Conservation (phyloP, 2,329 filamentous ascomycete species). For the Acrodontium crateriforme region DNA sequence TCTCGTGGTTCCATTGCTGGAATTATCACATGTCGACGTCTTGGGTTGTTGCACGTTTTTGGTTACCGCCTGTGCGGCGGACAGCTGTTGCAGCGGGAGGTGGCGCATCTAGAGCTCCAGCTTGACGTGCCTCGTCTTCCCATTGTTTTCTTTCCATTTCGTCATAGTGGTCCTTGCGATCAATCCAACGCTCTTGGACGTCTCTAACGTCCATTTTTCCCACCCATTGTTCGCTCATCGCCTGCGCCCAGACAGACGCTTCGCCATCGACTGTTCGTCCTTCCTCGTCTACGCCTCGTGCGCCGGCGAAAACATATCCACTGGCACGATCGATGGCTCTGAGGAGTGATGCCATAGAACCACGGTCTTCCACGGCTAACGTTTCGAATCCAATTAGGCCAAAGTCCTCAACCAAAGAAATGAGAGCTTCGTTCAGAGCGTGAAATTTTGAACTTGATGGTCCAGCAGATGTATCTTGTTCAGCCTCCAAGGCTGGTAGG, state of each 20-base stretch:
- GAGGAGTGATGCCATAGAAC: slow-evolving; percentile 86
- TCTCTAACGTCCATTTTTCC: slow-evolving; percentile 69
- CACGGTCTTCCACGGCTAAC: slow-evolving; percentile 89
- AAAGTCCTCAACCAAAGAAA: slow-evolving; percentile 78
- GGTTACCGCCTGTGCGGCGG: too few relatives aligned
- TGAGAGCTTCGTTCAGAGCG: slow-evolving; percentile 72
- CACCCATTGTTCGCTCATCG: slow-evolving; percentile 57
- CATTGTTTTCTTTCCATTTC: slow-evolving; percentile 59
- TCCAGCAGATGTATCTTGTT: slow-evolving; percentile 43
- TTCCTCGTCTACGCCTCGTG: slow-evolving; percentile 75
- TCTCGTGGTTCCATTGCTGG: too few relatives aligned
- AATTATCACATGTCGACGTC: too few relatives aligned
- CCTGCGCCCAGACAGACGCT: slow-evolving; percentile 79
- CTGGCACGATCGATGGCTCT: slow-evolving; percentile 81
- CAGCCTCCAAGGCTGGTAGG: slow-evolving; percentile 63
- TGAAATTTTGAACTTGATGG: slow-evolving; percentile 50
- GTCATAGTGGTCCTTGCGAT: slow-evolving; percentile 78
- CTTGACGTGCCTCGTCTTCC: slow-evolving; percentile 53
- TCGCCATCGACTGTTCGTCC: slow-evolving; percentile 19
- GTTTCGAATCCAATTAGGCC: slow-evolving; percentile 85
- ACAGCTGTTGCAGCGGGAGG: slow-evolving; percentile 8
- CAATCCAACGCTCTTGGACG: slow-evolving; percentile 91
- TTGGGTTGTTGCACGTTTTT: too few relatives aligned
- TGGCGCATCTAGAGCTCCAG: slow-evolving; percentile 15
- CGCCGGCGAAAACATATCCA: slow-evolving; percentile 82